These are phyloP conservation scores for Forsythia viridissima DNA, from an alignment of 257 asterid species.

Conservation along the genomic window DNA sequence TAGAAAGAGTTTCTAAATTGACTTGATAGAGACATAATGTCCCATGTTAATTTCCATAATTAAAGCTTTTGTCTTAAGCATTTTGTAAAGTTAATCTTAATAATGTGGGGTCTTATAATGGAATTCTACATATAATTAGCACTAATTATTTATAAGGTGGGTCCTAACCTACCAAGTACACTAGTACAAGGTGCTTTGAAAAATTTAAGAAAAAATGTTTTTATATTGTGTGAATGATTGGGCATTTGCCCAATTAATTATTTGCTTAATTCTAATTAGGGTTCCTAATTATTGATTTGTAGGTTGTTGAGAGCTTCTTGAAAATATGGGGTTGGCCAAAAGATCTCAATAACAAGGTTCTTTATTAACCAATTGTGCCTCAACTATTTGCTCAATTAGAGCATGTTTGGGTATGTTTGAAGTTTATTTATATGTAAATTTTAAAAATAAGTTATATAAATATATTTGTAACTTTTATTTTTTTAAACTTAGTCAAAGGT, in stretches of 20 bases:
- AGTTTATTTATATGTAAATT: not conserved
- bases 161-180: constrained; percentile 8
- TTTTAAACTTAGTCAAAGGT: no score
- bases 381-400: not conserved
- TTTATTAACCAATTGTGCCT: constrained; percentile 29
- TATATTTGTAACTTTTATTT: no score
- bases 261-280: not conserved
- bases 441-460: not conserved
- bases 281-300: constrained; percentile 9
- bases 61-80: not conserved
- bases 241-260: constrained; percentile 33
- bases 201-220: not conserved
- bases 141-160: not conserved
- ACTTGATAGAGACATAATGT: constrained; percentile 22
- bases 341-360: constrained; percentile 30
- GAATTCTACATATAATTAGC: not conserved
- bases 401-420: not conserved
- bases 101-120: constrained; percentile 20
- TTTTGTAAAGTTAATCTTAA: constrained; percentile 4
- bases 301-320: constrained; percentile 14
- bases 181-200: constrained; percentile 3
- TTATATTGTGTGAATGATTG: constrained; percentile 39
- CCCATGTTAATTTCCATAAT: constrained; percentile 12
- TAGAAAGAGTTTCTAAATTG: constrained; percentile 17
- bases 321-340: constrained; percentile 12